These are phyloP conservation scores for Crithidia fasciculata DNA, from an alignment of 208 protist species.

Conservation along the genomic window DNA sequence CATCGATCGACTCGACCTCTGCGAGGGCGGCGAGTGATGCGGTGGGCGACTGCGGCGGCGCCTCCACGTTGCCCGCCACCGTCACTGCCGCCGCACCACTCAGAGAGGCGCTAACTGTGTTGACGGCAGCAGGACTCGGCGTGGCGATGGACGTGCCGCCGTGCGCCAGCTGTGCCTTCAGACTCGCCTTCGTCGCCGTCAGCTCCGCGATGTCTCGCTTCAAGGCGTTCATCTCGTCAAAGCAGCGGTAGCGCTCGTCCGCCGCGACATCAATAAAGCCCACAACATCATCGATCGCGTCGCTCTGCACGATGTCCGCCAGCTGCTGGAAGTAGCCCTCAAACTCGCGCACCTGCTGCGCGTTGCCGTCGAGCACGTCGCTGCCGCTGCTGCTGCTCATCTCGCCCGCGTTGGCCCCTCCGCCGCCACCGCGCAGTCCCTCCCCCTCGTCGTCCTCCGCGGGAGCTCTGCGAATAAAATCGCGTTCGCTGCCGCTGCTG, in stretches of 20 bases:
- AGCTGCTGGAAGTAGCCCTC: conserved; percentile 55
- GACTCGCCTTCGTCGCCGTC: conserved; percentile 25
- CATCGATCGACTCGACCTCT: conserved; percentile 13
- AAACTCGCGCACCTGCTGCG: conserved; percentile 35
- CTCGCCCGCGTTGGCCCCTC: neutral
- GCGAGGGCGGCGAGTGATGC: conserved; percentile 18
- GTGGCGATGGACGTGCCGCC: neutral
- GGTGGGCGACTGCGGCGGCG: conserved; percentile 2
- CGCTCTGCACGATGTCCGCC: conserved; percentile 52
- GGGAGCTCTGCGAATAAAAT: neutral
- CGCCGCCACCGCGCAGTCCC: no score
- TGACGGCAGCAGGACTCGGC: neutral
- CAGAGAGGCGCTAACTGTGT: neutral
- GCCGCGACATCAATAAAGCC: conserved; percentile 46
- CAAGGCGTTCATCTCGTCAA: conserved; percentile 52
- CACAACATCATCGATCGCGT: conserved; percentile 53
- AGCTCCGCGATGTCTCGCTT: conserved; percentile 51
- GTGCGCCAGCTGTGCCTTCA: conserved; percentile 23
- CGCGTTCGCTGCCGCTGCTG: conserved; percentile 4
- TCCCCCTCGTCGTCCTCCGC: conserved; percentile 7
- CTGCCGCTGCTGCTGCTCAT: neutral
- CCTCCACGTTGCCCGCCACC: neutral
- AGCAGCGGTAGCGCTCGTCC: conserved; percentile 63
- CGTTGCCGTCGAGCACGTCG: neutral
- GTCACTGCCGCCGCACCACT: neutral